A percentile compares a stretch with the other conserved stretches of the same genome.
Evolutionary conservation across 371 early-diverging fungal species (phyloP).

Genomic region (Mucor plumbeus): DNA sequence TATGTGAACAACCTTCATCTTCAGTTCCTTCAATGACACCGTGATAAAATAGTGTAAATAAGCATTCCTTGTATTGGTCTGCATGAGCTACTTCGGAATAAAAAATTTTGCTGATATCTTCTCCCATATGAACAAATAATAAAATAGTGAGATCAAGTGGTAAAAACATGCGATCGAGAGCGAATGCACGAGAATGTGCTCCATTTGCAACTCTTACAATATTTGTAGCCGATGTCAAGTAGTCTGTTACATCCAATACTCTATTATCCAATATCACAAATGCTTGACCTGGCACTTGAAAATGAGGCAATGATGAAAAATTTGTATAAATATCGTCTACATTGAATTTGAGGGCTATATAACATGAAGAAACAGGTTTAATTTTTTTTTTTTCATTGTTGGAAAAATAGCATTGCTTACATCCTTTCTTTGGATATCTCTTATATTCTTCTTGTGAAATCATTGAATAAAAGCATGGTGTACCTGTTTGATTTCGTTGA

Average conservation of each 20-base stretch:
- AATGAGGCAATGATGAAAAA: slow-evolving; percentile 19
- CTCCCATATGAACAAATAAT: slow-evolving; percentile 37
- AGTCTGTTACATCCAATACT: slow-evolving; percentile 51
- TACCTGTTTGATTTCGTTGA: slow-evolving; percentile 40
- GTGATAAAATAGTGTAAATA: slow-evolving; percentile 42
- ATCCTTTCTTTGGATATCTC: slow-evolving; percentile 31
- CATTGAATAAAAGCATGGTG: slow-evolving; percentile 42
- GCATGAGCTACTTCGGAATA: slow-evolving; percentile 29
- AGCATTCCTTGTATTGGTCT: slow-evolving; percentile 33
- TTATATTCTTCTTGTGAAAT: slow-evolving; percentile 17
- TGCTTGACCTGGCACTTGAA: slow-evolving; percentile 21
- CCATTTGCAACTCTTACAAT: slow-evolving; percentile 38
- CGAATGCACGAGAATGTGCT: slow-evolving; percentile 44
- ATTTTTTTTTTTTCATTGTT: background rate
- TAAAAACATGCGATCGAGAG: slow-evolving; percentile 52
- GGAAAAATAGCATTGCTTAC: slow-evolving; percentile 14
- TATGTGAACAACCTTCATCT: slow-evolving; percentile 33
- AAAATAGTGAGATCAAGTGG: slow-evolving; percentile 47
- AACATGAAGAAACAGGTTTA: background rate
- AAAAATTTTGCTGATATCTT: slow-evolving; percentile 43
- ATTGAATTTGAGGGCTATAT: slow-evolving; percentile 20
- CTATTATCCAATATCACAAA: slow-evolving; percentile 43
- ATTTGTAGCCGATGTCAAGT: slow-evolving; percentile 43
- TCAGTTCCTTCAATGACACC: slow-evolving; percentile 32
- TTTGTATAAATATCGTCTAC: slow-evolving; percentile 7